A percentile compares a stretch with the other conserved stretches of the same genome.
Evolutionary conservation across 768 basidiomycete genomes (phyloP).

Genomic region (Ephemerocybe angulata): DNA sequence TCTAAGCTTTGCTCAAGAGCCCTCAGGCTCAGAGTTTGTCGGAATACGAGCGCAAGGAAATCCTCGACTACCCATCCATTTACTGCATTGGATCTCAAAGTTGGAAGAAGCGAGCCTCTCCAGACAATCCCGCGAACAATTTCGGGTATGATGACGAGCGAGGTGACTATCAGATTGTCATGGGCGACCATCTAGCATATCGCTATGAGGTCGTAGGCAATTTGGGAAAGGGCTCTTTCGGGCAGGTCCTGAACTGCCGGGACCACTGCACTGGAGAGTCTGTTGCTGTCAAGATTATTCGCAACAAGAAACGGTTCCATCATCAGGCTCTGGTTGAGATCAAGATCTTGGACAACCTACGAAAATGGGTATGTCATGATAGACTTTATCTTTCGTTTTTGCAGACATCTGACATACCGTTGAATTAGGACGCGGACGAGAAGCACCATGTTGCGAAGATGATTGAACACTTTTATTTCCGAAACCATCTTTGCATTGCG

Average conservation of each 20-base stretch:
- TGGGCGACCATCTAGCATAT: slow-evolving; percentile 90
- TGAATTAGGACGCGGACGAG: slow-evolving; percentile 82
- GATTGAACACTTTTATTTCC: slow-evolving; percentile 98
- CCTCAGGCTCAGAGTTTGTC: slow-evolving; percentile 70
- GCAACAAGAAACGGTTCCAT: slow-evolving; percentile 98
- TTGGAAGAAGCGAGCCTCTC: slow-evolving; percentile 78
- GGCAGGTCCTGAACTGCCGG: slow-evolving; percentile 92
- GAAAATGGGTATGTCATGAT: slow-evolving; percentile 85
- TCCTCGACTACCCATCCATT: slow-evolving; percentile 79
- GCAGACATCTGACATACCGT: background rate
- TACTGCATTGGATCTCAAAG: slow-evolving; percentile 79
- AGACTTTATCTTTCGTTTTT: background rate
- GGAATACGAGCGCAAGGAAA: slow-evolving; percentile 86
- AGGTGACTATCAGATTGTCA: slow-evolving; percentile 90
- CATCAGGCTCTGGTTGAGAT: slow-evolving; percentile 99
- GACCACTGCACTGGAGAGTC: slow-evolving; percentile 94
- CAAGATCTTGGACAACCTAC: slow-evolving; percentile 93
- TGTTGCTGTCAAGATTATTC: slow-evolving; percentile 98
- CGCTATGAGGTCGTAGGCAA: slow-evolving; percentile 94
- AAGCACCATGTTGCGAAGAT: slow-evolving; percentile 97
- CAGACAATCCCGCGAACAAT: slow-evolving; percentile 76
- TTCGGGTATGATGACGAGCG: slow-evolving; percentile 97
- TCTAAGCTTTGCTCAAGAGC: slow-evolving; percentile 61
- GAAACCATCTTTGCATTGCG: slow-evolving; percentile 95
- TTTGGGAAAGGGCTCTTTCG: slow-evolving; percentile 97